Evolutionary conservation across 192 early-diverging fungal species (phyloP).

Genomic region (Podila horticola): DNA sequence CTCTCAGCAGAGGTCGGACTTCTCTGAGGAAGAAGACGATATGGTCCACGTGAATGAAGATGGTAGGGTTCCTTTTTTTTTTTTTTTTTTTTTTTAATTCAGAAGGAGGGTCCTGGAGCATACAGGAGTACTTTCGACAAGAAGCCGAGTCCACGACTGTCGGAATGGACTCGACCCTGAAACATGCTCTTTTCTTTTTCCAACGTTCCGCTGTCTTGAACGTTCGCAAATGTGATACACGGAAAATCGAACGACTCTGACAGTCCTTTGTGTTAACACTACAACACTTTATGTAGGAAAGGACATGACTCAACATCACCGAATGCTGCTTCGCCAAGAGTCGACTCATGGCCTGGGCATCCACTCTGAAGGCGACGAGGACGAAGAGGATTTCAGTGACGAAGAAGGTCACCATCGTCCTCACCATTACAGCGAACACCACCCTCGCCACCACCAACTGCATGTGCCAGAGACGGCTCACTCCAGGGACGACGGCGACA

Average conservation of each 20-base stretch:
- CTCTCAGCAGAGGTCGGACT: constrained; percentile 28
- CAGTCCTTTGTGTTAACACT: no score
- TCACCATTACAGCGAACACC: not conserved
- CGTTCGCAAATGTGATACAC: no score
- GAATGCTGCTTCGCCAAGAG: constrained; percentile 26
- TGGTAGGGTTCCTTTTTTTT: not conserved
- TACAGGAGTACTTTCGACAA: no score
- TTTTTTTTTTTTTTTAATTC: no score
- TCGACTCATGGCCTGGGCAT: constrained; percentile 40
- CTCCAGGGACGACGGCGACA: constrained; percentile 1
- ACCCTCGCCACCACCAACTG: not conserved
- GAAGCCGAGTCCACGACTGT: no score
- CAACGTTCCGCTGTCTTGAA: no score
- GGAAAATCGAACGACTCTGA: no score
- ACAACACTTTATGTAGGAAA: constrained; percentile 5
- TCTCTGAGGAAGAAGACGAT: constrained; percentile 47
- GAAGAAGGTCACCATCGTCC: constrained; percentile 7
- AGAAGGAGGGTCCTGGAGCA: no score
- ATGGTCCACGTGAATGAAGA: constrained; percentile 41
- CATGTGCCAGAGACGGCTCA: not conserved
- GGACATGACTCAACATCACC: constrained; percentile 1
- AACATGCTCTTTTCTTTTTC: no score
- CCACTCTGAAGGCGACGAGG: constrained; percentile 41
- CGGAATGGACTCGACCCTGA: no score
- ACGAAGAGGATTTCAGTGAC: constrained; percentile 35